Conservation (phyloP, 495 filamentous ascomycete genomes). For the Aspergillus incahuasiensis region DNA sequence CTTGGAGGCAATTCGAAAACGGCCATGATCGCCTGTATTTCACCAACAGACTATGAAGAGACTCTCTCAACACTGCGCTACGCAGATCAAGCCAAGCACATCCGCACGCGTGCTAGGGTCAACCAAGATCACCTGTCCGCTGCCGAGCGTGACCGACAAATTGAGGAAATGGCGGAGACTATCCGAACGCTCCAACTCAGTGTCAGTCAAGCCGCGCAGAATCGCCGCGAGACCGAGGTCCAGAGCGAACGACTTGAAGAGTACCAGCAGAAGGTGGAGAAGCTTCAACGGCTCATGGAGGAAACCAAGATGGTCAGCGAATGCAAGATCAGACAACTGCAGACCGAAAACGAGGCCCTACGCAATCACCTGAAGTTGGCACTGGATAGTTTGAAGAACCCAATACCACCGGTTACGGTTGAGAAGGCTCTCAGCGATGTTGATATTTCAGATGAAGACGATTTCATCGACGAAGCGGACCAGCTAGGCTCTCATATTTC, state of each 20-base stretch:
- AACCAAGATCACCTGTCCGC: constrained; percentile 87
- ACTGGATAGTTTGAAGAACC: constrained; percentile 81
- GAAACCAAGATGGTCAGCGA: constrained; percentile 83
- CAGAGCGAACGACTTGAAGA: constrained; percentile 78
- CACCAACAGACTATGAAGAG: constrained; percentile 93
- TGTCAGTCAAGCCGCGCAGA: constrained; percentile 50
- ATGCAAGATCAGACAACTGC: constrained; percentile 80
- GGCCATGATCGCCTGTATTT: constrained; percentile 97
- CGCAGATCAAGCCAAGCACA: constrained; percentile 95
- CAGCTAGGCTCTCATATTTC: constrained; percentile 33
- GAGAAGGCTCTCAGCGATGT: constrained; percentile 32
- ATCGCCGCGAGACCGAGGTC: constrained; percentile 46
- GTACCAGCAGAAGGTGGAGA: constrained; percentile 79
- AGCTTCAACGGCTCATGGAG: constrained; percentile 92
- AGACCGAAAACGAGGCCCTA: constrained; percentile 85
- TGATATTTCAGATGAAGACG: constrained; percentile 37
- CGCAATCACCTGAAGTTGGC: constrained; percentile 80
- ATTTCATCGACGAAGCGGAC: constrained; percentile 32
- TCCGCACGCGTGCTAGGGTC: constrained; percentile 92
- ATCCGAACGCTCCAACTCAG: constrained; percentile 79
- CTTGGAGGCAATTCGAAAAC: constrained; percentile 96
- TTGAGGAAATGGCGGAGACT: constrained; percentile 87
- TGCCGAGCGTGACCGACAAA: constrained; percentile 89
- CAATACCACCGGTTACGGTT: constrained; percentile 54
- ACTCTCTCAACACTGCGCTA: constrained; percentile 94